Evolutionary conservation across 2,329 filamentous ascomycete genomes (phyloP).

Genomic region (Cytospora mali): DNA sequence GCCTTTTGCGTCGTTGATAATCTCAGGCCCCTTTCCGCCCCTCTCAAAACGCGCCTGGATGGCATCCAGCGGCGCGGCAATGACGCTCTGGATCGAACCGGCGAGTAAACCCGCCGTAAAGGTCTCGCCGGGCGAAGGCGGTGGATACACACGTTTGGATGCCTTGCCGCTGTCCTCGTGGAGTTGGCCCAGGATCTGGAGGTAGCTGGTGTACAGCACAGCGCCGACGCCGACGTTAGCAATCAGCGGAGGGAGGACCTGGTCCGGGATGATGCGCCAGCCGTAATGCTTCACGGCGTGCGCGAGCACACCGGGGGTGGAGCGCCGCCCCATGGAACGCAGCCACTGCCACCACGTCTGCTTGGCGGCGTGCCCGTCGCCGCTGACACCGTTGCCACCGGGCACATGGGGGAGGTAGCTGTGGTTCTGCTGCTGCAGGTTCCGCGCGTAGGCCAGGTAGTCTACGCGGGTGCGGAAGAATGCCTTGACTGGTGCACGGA

Average conservation of each 20-base stretch:
- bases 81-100: constrained; percentile 68
- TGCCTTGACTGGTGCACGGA: constrained; percentile 85
- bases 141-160: constrained; percentile 68
- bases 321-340: constrained; percentile 48
- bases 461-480: constrained; percentile 92
- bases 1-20: constrained; percentile 43
- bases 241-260: constrained; percentile 74
- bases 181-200: constrained; percentile 67
- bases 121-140: constrained; percentile 63
- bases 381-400: constrained; percentile 28
- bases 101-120: constrained; percentile 72
- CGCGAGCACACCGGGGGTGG: constrained; percentile 69
- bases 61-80: constrained; percentile 76
- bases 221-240: constrained; percentile 76
- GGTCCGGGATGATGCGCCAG: constrained; percentile 73
- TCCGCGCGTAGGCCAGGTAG: constrained; percentile 66
- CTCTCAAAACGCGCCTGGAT: constrained; percentile 71
- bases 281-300: constrained; percentile 70
- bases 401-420: constrained; percentile 18
- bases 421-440: constrained; percentile 48
- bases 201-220: constrained; percentile 74
- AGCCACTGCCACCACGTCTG: constrained; percentile 48
- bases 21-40: constrained; percentile 33
- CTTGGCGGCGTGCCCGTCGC: not conserved
- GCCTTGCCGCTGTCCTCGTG: constrained; percentile 64